Evolutionary conservation across 2,329 filamentous ascomycete genomes (phyloP).

Genomic region (Zalaria sp.): DNA sequence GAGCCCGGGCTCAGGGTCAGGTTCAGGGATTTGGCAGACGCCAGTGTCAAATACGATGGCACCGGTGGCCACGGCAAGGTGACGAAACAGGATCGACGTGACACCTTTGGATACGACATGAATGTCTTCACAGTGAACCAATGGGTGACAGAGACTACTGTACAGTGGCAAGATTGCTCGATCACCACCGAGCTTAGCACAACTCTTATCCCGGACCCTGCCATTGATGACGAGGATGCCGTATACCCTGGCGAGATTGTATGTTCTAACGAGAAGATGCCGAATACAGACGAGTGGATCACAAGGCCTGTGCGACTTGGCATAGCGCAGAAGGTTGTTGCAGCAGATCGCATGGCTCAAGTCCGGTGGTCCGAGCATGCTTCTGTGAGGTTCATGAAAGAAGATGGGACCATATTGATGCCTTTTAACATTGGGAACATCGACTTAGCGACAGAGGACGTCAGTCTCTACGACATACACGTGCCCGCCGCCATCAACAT

Average conservation of each 20-base stretch:
- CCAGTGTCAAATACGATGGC: constrained; percentile 37
- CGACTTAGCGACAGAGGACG: constrained; percentile 28
- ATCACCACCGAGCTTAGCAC: constrained; percentile 32
- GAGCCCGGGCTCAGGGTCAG: constrained; percentile 26
- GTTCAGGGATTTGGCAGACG: constrained; percentile 38
- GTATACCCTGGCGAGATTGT: constrained; percentile 45
- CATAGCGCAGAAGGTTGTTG: constrained; percentile 41
- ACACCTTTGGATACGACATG: constrained; percentile 41
- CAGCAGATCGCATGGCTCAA: constrained; percentile 40
- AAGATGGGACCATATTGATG: constrained; percentile 19
- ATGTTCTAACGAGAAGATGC: constrained; percentile 26
- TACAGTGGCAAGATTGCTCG: constrained; percentile 46
- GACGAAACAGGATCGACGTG: constrained; percentile 28
- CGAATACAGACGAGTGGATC: constrained; percentile 11
- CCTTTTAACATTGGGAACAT: constrained; percentile 29
- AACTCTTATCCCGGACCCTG: constrained; percentile 33
- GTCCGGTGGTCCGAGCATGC: constrained; percentile 34
- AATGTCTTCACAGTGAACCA: constrained; percentile 41
- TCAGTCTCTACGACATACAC: constrained; percentile 45
- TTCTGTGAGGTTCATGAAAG: constrained; percentile 6
- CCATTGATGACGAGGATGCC: constrained; percentile 40
- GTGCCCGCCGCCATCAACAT: constrained; percentile 34
- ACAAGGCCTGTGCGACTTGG: constrained; percentile 36
- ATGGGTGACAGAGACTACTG: constrained; percentile 34
- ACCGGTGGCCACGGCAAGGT: constrained; percentile 25